A percentile compares a stretch with the other conserved stretches of the same genome.
Evolutionary conservation across 768 basidiomycete genomes (phyloP).

Genomic region (Leccinum truebloodii): DNA sequence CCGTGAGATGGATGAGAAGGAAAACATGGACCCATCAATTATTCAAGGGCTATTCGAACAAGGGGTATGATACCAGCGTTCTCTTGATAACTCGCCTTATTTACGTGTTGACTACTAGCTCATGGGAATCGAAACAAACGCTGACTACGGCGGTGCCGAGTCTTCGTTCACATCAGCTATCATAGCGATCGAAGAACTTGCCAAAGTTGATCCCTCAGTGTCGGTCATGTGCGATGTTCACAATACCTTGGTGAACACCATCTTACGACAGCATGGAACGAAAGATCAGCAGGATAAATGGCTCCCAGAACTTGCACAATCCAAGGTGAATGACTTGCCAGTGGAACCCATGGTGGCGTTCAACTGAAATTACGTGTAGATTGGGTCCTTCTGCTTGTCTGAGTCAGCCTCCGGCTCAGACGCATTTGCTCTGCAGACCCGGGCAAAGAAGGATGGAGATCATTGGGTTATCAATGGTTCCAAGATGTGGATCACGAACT

Average conservation of each 20-base stretch:
- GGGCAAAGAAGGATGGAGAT: slow-evolving; percentile 84
- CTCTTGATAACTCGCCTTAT: neutral
- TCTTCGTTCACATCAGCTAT: slow-evolving; percentile 94
- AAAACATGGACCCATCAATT: slow-evolving; percentile 86
- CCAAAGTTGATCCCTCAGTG: slow-evolving; percentile 93
- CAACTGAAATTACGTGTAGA: slow-evolving; percentile 47
- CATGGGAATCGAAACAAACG: slow-evolving; percentile 95
- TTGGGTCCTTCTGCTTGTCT: slow-evolving; percentile 94
- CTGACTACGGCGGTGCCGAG: slow-evolving; percentile 83
- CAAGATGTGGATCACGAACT: slow-evolving; percentile 99
- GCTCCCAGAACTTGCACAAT: slow-evolving; percentile 78
- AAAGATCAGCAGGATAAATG: slow-evolving; percentile 86
- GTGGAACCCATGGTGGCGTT: neutral
- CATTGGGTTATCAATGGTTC: slow-evolving; percentile 92
- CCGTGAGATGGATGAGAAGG: slow-evolving; percentile 97
- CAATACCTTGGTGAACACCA: slow-evolving; percentile 97
- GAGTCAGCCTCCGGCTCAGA: slow-evolving; percentile 94
- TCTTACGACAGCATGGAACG: slow-evolving; percentile 83
- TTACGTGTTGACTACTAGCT: slow-evolving; percentile 56
- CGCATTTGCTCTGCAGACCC: slow-evolving; percentile 94
- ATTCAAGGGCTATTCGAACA: slow-evolving; percentile 93
- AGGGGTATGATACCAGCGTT: slow-evolving; percentile 58
- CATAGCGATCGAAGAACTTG: slow-evolving; percentile 96
- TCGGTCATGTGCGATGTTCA: slow-evolving; percentile 98
- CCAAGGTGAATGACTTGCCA: slow-evolving; percentile 52